Base-by-base conservation (phyloP, 2,329 filamentous ascomycete species). In the Ustilaginoidea virens region DNA sequence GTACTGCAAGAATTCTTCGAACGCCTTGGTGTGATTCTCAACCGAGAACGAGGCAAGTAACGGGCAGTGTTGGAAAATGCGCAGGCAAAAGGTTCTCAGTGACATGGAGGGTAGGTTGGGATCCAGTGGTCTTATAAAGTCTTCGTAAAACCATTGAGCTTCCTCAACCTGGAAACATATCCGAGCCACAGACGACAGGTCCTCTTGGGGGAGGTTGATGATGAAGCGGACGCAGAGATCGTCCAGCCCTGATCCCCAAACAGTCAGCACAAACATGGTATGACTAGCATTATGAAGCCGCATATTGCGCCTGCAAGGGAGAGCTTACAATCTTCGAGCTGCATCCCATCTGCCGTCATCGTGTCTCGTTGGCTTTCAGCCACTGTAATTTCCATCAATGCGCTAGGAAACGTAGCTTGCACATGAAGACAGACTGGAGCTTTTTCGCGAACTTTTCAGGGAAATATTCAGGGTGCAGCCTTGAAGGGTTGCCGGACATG, bases 91-190 rank as follows among this genome's bases (percentile, higher is more conserved):
- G 29, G 67, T 74, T 40, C 81, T 76, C 19, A 98, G 67, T 25
- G 75, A 73, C 64, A 96, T 78, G 31, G 80, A 85, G 4, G 90
- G 90, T 8, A 98, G 66, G 22, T 68, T 68, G 29, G 85, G 77
- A 53, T 94, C 80, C 38, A 90, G 64, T 22, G 87, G 86, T 27
- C 90, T 81, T 51, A 98, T 83, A 51, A 98, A 98, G 56, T 98
- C 90, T 63, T 98, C 90, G 70, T 98, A 98, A 58, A 92, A 98
- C 90, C 90, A 98, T 74, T 98, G 92, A 44, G 90, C 90, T 58
- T 98, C 92, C 56, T 98, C 90, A 43, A 98, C 80, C 58, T 96
- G 86, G 53, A 98, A 98, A 58, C 87, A 96, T 56, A 98, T 90
- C 48, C 90, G 79, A 49, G 85, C 82, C 33, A 93, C 80, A 3